Base-by-base conservation (phyloP, 148 eudicot species). In the Rhododendron kiyosumense region DNA sequence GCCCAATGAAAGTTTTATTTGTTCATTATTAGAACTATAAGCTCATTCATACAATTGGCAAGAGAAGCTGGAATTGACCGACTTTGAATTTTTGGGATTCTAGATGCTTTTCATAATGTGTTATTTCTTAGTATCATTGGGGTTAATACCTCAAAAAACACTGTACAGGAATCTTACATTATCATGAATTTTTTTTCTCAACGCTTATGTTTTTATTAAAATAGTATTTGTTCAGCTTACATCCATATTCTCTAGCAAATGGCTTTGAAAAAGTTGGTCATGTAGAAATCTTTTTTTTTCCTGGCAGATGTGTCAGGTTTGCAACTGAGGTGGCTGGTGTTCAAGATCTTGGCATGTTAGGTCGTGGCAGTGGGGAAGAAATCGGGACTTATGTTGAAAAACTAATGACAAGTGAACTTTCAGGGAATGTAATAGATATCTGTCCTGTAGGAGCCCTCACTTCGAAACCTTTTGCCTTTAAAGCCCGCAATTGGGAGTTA, bases 341-440 rank as follows among this genome's bases (percentile, higher is more conserved):
- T 83, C 92, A 94, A 88, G 99, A 97, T 90, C 98, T 97, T 88
- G 99, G 99, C 87, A 95, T 97, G 96, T 90, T 97, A 86, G 99
- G 99, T 51, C 98, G 99, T 92, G 99, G 99, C 24, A 97, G 98
- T 85, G 99, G 99, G 82, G 99, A 95, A 91, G 99, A 97, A 92
- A 97, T 97, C 75, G 99, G 99, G 45, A 97, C 98, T 81, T 97
- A 95, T 86, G 99, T 97, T 43, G 99, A 94, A 88, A 94, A 89
- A 87, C 93, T 97, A 18, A 97, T 97, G 99, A 93, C 98, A 13
- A 95, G 99, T 94, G 99, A 97, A 89, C 94, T 97, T 76, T 97
- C 99, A 15, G 99, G 99, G 82, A 97, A 97, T 86, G 98, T 95
- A 7, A 97, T 97, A 84, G 99, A 97, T 92, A 97, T 97, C 49